phyloP scores from a whole-genome alignment of 2,329 filamentous ascomycete genomes.

The Neonectria magnoliae region DNA sequence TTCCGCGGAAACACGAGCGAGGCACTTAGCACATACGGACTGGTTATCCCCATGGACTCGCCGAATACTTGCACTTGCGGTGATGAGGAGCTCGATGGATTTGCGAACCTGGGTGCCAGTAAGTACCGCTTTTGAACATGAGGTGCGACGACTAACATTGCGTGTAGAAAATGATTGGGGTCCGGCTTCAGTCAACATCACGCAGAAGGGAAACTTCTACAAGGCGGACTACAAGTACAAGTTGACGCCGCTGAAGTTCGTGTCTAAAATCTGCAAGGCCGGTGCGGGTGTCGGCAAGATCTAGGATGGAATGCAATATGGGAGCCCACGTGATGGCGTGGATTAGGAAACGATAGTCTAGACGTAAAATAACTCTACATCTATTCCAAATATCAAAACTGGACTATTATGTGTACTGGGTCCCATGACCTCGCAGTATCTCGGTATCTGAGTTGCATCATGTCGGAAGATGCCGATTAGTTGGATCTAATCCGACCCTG shows the following conservation, averaged over 20 bases:
- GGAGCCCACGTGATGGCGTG: too few relatives aligned
- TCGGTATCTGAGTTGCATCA: not conserved
- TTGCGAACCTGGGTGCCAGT: conserved; percentile 63
- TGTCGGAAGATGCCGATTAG: too few relatives aligned
- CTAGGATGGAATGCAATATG: conserved; percentile 3
- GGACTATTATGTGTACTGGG: not conserved
- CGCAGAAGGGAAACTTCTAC: conserved; percentile 59
- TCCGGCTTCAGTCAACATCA: conserved; percentile 60
- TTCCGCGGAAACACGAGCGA: conserved; percentile 58
- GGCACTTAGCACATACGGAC: conserved; percentile 62
- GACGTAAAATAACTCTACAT: not conserved
- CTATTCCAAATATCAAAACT: too few relatives aligned
- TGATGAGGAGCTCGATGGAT: conserved; percentile 64
- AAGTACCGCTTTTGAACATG: conserved; percentile 41
- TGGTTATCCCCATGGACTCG: conserved; percentile 64
- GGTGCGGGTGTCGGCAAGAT: conserved; percentile 59
- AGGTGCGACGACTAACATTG: conserved; percentile 32
- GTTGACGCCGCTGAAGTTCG: conserved; percentile 56
- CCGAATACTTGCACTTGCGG: conserved; percentile 64
- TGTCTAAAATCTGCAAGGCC: conserved; percentile 53
- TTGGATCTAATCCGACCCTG: not conserved
- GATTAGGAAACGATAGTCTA: not conserved
- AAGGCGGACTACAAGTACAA: conserved; percentile 60
- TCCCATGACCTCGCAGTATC: not conserved
- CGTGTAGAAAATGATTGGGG: conserved; percentile 58